Base-by-base conservation (phyloP, 371 early-diverging fungal species). In the Apophysomyces trapeziformis region DNA sequence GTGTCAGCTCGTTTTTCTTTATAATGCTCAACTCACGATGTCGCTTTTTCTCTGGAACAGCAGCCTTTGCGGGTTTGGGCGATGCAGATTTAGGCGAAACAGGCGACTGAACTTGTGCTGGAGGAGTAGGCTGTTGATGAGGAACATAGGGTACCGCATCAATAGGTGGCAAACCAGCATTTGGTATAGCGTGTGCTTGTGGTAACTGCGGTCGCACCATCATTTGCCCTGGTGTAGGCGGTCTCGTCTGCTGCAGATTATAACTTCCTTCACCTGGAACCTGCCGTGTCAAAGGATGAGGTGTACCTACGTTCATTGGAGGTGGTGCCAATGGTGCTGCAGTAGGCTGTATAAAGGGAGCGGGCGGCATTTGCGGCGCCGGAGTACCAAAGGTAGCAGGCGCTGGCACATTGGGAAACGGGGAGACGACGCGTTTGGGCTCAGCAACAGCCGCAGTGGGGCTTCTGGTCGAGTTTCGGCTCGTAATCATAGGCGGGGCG, bases 401-500 rank as follows among this genome's bases (percentile, higher is more conserved):
- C 12, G 80, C 64, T 16, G 83, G 83, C 57, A 68, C 68, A 41
- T 78, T 76, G 38, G 81, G 81, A 73, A 81, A 81, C 18, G 81
- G 81, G 14, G 81, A 81, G n/a, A 73, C 76, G 1, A 81, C 76
- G 41, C 81, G 74, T 57, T 76, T 72, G 18, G 71, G 62, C 9
- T 71, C 69, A 8, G 60, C 62, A 8, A 38, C 59, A 21, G 58
- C 58, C n/a, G 72, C 63, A n/a, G 63, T 67, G 9, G 81, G 76
- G 38, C 75, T 78, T 59, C 68, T 70, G 7, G 67, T 50, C 61
- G 67, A 46, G 16, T 32, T 65, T 35, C 66, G 68, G 47, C 70
- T 71, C 16, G 75, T 44, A 11, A 63, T 12, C 68, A 81, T 74
- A 38, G 81, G 87, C 26, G 87, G 87, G 67, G 86, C 87, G 61